Conservation (phyloP, 805 yeast genomes). For the Diddensiella transvaalensis region DNA sequence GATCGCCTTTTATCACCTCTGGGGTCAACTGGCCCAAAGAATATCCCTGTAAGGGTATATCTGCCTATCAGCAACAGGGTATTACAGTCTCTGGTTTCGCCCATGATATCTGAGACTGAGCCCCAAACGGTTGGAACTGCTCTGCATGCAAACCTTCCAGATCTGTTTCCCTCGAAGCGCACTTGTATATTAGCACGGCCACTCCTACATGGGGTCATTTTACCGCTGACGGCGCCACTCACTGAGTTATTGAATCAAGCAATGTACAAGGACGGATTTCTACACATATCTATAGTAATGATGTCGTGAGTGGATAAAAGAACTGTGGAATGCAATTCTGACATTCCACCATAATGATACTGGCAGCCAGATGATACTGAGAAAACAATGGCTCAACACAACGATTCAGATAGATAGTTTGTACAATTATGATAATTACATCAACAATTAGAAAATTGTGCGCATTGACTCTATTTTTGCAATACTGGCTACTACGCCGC, state of each 20-base stretch:
- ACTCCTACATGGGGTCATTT: constrained; percentile 51
- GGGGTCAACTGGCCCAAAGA: constrained; percentile 16
- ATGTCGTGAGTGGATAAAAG: constrained; percentile 26
- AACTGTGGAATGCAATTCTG: too few species aligned
- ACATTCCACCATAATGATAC: too few species aligned
- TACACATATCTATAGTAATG: constrained; percentile 51
- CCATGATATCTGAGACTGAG: constrained; percentile 17
- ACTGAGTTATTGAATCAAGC: constrained; percentile 44
- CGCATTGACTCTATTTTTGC: too few species aligned
- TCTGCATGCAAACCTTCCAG: constrained; percentile 43
- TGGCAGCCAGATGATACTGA: too few species aligned
- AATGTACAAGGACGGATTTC: constrained; percentile 59
- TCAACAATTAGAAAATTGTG: too few species aligned
- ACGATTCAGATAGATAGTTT: too few species aligned
- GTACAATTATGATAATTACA: too few species aligned
- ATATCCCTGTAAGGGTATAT: constrained; percentile 35
- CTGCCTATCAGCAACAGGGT: constrained; percentile 36
- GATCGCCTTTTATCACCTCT: constrained; percentile 21
- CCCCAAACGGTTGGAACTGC: constrained; percentile 38
- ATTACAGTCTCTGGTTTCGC: constrained; percentile 34
- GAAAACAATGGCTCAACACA: too few species aligned
- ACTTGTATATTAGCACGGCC: constrained; percentile 41
- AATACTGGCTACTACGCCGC: too few species aligned
- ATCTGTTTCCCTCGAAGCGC: constrained; percentile 41
- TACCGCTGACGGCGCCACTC: constrained; percentile 46